Evolutionary conservation across 805 yeast genomes (phyloP).

Genomic region (Debaryomyces maramus): DNA sequence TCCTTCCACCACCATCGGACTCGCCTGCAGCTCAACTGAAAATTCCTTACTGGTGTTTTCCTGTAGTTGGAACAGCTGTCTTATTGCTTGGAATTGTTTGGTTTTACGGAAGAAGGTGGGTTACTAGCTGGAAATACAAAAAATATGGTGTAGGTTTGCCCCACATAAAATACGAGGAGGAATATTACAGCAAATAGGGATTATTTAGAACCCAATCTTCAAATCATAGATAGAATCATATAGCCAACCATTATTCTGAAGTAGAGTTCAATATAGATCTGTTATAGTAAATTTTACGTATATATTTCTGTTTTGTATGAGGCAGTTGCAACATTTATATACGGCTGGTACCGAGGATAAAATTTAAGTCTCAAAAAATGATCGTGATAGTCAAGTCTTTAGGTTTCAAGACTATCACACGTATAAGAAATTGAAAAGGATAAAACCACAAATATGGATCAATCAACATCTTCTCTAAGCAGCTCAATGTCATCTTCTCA

Average conservation of each 20-base stretch:
- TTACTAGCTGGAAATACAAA: conserved; percentile 1
- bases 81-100: conserved; percentile 41
- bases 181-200: conserved; percentile 8
- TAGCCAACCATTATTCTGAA: too few species aligned
- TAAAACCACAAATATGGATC: neutral
- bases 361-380: too few species aligned
- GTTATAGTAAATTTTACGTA: too few species aligned
- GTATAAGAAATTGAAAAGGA: too few species aligned
- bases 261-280: too few species aligned
- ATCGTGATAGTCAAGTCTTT: too few species aligned
- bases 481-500: neutral
- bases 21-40: conserved; percentile 20
- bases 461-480: neutral
- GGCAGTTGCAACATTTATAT: too few species aligned
- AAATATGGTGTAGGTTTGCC: conserved; percentile 6
- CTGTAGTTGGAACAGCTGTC: conserved; percentile 51
- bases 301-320: too few species aligned
- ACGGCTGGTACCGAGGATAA: too few species aligned
- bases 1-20: conserved; percentile 50
- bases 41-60: conserved; percentile 60
- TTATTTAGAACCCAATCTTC: too few species aligned
- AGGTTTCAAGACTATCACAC: too few species aligned
- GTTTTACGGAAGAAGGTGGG: conserved; percentile 13
- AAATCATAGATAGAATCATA: too few species aligned
- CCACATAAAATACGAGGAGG: conserved; percentile 15